These are phyloP conservation scores for Entelexis paramagnoliae DNA, from an alignment of 1,139 yeast genomes.

Conservation along the genomic window DNA sequence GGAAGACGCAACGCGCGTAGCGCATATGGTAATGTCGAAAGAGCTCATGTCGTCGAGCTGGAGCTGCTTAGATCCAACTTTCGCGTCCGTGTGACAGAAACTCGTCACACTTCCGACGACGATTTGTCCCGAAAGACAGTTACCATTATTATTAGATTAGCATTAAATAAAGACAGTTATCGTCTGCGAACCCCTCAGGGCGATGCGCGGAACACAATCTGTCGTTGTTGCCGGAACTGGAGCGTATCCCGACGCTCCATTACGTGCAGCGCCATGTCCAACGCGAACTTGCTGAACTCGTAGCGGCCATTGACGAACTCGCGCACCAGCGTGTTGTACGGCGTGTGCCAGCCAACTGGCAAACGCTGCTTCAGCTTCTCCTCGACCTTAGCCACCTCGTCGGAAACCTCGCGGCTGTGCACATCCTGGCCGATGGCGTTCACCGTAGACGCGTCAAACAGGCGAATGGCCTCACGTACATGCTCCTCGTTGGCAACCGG, in stretches of 20 bases:
- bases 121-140: no score
- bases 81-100: no score
- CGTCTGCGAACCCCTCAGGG: no score
- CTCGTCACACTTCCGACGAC: no score
- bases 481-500: constrained; percentile 83
- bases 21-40: background rate
- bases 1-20: background rate
- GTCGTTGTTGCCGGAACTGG: constrained; percentile 80
- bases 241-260: constrained; percentile 81
- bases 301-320: constrained; percentile 57
- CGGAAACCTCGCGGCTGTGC: constrained; percentile 43
- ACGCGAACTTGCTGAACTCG: constrained; percentile 49
- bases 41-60: no score
- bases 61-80: no score
- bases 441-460: constrained; percentile 95
- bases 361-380: constrained; percentile 77
- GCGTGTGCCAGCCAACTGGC: constrained; percentile 95
- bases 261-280: constrained; percentile 73
- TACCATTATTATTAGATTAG: background rate
- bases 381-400: constrained; percentile 71
- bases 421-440: constrained; percentile 83
- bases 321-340: constrained; percentile 68
- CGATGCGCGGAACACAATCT: constrained; percentile 71
- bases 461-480: constrained; percentile 89
- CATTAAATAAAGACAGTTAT: background rate